Evolutionary conservation across 352 stramenopile species (phyloP).

Genomic region (Phytopythium delawarense): DNA sequence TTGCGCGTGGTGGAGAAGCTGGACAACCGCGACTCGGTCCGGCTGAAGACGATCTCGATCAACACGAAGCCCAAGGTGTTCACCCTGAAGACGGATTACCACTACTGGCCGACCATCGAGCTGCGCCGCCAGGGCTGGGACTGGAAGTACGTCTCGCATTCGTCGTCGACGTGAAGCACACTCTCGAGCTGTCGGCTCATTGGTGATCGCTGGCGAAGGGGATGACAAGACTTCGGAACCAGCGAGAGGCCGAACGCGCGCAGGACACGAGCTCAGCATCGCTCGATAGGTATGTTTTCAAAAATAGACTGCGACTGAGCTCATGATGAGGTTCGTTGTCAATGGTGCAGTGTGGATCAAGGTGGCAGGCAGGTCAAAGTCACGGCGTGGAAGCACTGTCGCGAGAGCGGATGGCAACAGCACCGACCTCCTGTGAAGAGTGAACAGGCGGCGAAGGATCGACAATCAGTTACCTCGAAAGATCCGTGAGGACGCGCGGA

Average conservation of each 20-base stretch:
- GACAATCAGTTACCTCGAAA: neutral
- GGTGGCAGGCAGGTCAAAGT: too few species aligned
- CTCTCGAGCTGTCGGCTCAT: neutral
- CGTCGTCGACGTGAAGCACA: neutral
- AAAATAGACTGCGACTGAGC: constrained; percentile 5
- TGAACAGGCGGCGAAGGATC: neutral
- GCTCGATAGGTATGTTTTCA: constrained; percentile 2
- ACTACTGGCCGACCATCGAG: constrained; percentile 90
- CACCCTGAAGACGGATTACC: constrained; percentile 89
- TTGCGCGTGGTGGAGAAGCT: constrained; percentile 78
- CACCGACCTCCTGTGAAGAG: neutral
- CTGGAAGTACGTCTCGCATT: constrained; percentile 70
- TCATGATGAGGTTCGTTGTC: neutral
- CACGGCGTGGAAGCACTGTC: neutral
- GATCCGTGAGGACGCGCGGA: neutral
- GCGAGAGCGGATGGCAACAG: neutral
- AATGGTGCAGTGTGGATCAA: neutral
- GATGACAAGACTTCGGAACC: too few species aligned
- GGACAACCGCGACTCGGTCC: constrained; percentile 76
- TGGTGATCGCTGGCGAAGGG: too few species aligned
- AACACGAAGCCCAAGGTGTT: constrained; percentile 89
- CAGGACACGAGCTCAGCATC: constrained; percentile 5
- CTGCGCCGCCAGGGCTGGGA: constrained; percentile 58
- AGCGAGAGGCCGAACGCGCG: constrained; percentile 2
- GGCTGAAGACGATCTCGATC: constrained; percentile 88